Evolutionary conservation across 2,329 filamentous ascomycete species (phyloP), one percentile per base, ranked within the genome.

Genomic region (Cladosporium cucumerinum): DNA sequence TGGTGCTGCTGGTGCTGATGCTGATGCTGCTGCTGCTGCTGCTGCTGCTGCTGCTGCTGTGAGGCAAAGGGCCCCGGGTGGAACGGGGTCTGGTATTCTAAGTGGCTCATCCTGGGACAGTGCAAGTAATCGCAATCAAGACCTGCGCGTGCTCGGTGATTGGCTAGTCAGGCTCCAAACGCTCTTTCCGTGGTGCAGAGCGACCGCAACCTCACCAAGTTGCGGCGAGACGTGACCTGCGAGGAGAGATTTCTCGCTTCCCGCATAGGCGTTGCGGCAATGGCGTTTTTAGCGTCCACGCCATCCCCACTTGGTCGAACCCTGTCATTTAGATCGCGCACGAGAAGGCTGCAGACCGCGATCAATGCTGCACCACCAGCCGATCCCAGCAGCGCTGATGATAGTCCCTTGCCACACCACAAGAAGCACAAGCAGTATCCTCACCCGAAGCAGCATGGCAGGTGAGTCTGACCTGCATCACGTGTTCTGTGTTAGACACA

Each of bases 21-120:
- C 18, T 78, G 76, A 12, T 77, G 75, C 4, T 75, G 77, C 16
- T 75, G 75, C 11, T 74, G 74, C 28, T 18, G 2, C 75, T 75
- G 16, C 74, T 72, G 2, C 72, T 68, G 67, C 57, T 71, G 71
- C 62, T 69, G 65, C 21, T 67, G 67, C 52, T 70, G 64, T 63
- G 72, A 66, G 60, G 71, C 70, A 68, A 64, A 67, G 5, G 66
- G 64, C 11, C 60, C 57, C 14, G 64, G 64, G 59, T 63, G 63
- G 64, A 66, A 66, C 26, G 65, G 57, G 18, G 61, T 59, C 48
- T 65, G 57, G 54, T 65, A 65, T 34, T 66, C 60, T 59, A 66
- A 57, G 43, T 66, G 65, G 65, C 58, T 66, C 65, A 66, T 66
- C 28, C 14, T 66, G 39, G 26, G 21, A 25, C 18, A 10, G 57